Percentiles rank a stretch among this genome's conserved stretches.
phyloP scores from a whole-genome alignment of 306 rosid species.

The Leucaena leucocephala region DNA sequence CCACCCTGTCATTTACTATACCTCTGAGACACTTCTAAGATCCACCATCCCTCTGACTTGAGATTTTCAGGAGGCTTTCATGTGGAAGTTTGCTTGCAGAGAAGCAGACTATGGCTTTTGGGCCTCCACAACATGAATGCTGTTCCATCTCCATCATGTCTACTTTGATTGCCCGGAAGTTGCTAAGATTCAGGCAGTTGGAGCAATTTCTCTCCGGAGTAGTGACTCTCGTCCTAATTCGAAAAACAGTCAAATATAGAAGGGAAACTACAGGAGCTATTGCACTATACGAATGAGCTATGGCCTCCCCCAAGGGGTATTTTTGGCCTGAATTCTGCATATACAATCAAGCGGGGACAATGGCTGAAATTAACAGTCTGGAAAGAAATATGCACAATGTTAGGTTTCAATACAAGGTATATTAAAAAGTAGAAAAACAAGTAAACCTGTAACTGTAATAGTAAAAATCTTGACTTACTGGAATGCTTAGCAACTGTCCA shows the following conservation, averaged over 20 bases:
- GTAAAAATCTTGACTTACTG: conserved; percentile 52
- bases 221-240: neutral
- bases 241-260: neutral
- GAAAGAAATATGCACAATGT: conserved; percentile 36
- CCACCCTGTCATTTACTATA: neutral
- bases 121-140: conserved; percentile 2
- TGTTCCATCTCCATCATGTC: conserved; percentile 25
- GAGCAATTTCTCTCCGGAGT: conserved; percentile 3
- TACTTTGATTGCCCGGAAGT: conserved; percentile 25
- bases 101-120: conserved; percentile 23
- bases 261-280: neutral
- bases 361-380: conserved; percentile 72
- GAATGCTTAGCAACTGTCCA: conserved; percentile 73
- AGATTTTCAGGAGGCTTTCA: neutral
- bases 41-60: conserved; percentile 6
- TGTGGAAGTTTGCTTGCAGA: conserved; percentile 27
- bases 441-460: too few relatives aligned
- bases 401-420: conserved; percentile 13
- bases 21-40: conserved; percentile 4
- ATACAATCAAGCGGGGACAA: conserved; percentile 63
- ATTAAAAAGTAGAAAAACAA: too few relatives aligned
- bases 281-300: conserved; percentile 58
- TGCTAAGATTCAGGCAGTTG: conserved; percentile 2
- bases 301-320: conserved; percentile 74
- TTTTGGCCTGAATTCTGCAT: conserved; percentile 75